phyloP scores from a whole-genome alignment of 1,139 yeast genomes.

The Nematodospora anomalae region DNA sequence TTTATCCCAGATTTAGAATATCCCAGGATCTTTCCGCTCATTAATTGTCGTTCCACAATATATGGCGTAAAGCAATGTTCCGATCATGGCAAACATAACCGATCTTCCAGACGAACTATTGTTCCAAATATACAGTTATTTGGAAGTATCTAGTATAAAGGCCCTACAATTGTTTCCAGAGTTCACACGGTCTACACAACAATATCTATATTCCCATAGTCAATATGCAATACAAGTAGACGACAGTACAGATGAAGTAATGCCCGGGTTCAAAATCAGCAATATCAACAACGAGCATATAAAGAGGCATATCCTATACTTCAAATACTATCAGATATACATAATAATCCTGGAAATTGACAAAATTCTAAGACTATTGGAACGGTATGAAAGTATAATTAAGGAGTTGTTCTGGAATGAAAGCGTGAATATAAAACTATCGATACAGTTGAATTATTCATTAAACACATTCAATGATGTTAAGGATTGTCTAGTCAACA shows the following conservation, averaged over 20 bases:
- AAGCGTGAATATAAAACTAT: conserved; percentile 20
- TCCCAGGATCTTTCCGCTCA: too few relatives aligned
- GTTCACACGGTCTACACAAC: conserved; percentile 6
- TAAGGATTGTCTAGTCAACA: conserved; percentile 16
- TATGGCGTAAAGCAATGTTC: too few relatives aligned
- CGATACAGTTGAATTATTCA: conserved; percentile 15
- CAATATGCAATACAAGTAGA: conserved; percentile 10
- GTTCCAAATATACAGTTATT: conserved; percentile 10
- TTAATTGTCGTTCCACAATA: too few relatives aligned
- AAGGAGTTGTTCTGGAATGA: conserved; percentile 25
- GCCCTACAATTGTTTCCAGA: conserved; percentile 10
- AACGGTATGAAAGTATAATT: conserved; percentile 23
- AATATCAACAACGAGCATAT: conserved; percentile 3
- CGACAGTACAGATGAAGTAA: conserved; percentile 5
- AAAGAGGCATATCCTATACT: conserved; percentile 11
- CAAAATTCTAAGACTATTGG: conserved; percentile 15
- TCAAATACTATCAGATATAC: conserved; percentile 12
- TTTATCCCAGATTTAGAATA: too few relatives aligned
- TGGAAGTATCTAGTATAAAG: conserved; percentile 12
- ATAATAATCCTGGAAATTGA: conserved; percentile 13
- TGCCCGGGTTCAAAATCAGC: conserved; percentile 7
- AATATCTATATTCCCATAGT: conserved; percentile 11
- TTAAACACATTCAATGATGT: conserved; percentile 16
- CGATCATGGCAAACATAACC: conserved; percentile 18
- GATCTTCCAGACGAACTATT: conserved; percentile 20